Evolutionary conservation across 2,329 filamentous ascomycete genomes (phyloP).

Genomic region (Aspergillus sp.): DNA sequence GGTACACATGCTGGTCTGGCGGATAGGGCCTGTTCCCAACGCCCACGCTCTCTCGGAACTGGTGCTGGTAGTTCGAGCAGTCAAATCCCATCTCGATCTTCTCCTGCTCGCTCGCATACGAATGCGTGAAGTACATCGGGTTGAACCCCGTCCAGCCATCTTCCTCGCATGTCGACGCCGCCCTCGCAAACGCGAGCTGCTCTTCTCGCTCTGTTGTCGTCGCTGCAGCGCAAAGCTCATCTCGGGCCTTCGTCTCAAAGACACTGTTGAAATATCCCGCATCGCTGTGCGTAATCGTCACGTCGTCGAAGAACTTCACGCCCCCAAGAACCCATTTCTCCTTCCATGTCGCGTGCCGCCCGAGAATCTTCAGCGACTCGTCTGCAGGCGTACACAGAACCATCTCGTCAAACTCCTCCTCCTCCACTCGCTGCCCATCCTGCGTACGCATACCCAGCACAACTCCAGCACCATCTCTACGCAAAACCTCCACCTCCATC

Average conservation of each 20-base stretch:
- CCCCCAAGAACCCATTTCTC: conserved; percentile 70
- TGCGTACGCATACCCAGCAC: conserved; percentile 32
- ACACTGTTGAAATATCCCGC: conserved; percentile 57
- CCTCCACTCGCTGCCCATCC: conserved; percentile 17
- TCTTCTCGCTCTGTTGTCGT: conserved; percentile 45
- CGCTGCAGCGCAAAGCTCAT: conserved; percentile 50
- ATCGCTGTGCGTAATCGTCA: conserved; percentile 62
- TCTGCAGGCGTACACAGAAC: conserved; percentile 59
- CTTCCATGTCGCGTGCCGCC: conserved; percentile 53
- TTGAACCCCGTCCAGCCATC: conserved; percentile 48
- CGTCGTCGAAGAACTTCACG: conserved; percentile 64
- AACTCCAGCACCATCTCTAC: conserved; percentile 53
- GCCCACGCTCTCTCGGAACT: conserved; percentile 55
- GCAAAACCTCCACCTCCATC: conserved; percentile 39
- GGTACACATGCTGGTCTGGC: conserved; percentile 65
- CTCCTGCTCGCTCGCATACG: conserved; percentile 52
- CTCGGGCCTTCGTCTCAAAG: conserved; percentile 56
- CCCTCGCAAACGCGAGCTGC: conserved; percentile 48
- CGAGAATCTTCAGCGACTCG: conserved; percentile 55
- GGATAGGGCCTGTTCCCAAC: conserved; percentile 30
- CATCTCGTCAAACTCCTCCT: conserved; percentile 53
- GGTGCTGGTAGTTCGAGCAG: conserved; percentile 72
- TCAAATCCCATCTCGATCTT: conserved; percentile 68
- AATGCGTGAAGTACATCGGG: conserved; percentile 63
- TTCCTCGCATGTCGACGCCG: conserved; percentile 25